Evolutionary conservation across 441 rosid genomes (phyloP).

Genomic region (Populus hybrid): DNA sequence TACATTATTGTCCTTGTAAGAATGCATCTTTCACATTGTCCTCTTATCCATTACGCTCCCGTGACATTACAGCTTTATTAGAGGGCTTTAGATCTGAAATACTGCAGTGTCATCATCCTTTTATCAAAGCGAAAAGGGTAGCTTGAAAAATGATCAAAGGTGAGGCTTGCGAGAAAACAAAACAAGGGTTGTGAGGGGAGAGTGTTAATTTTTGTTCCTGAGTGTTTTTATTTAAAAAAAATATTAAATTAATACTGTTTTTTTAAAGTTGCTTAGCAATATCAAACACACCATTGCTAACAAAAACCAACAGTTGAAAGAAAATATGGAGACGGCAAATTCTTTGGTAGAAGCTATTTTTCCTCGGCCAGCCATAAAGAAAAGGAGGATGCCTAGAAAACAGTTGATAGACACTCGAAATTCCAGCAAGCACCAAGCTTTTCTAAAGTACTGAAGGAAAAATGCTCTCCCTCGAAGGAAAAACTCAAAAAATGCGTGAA

Average conservation of each 20-base stretch:
- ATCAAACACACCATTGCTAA: too few relatives aligned
- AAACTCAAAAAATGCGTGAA: not conserved
- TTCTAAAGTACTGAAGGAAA: not conserved
- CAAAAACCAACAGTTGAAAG: not conserved
- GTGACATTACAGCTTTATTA: slow-evolving; percentile 8
- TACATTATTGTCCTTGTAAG: not conserved
- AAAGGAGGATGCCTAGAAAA: not conserved
- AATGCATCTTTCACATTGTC: slow-evolving; percentile 1
- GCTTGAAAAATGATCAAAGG: not conserved
- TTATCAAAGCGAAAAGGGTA: slow-evolving; percentile 17
- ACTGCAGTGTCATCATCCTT: slow-evolving; percentile 22
- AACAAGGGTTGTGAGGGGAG: not conserved
- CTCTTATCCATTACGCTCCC: not conserved
- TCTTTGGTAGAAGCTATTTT: too few relatives aligned
- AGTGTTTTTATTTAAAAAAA: too few relatives aligned
- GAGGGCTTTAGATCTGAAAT: slow-evolving; percentile 22
- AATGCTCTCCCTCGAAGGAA: not conserved
- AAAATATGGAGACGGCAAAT: too few relatives aligned
- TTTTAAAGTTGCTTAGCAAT: too few relatives aligned
- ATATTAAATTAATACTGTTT: too few relatives aligned
- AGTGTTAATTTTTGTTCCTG: too few relatives aligned
- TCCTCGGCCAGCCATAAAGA: too few relatives aligned
- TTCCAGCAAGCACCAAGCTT: slow-evolving; percentile 7
- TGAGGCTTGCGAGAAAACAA: not conserved
- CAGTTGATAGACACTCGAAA: not conserved